Evolutionary conservation across 2,329 filamentous ascomycete genomes (phyloP), one percentile per base, ranked within the genome.

Genomic region (Seiridium cupressi): DNA sequence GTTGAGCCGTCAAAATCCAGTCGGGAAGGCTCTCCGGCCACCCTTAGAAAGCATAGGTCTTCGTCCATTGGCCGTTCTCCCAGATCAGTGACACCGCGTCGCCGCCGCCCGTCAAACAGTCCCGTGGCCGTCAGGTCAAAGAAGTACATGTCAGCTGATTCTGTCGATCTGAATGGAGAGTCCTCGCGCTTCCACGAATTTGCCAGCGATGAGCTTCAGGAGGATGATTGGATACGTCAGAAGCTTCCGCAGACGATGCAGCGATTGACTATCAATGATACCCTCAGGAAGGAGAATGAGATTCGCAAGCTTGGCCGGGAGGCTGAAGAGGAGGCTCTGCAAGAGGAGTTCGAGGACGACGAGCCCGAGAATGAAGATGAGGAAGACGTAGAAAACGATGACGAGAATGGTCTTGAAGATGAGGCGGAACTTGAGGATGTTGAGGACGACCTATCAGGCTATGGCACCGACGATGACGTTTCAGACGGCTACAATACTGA

Each of bases 201-300:
- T 73, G 94, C 92, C 48, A 93, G 90, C 71, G 93, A 91, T 55
- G 83, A 88, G 60, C 82, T 89, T 46, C 87, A 92, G 61, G 90
- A 95, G 63, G 93, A 97, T 60, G 93, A 97, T 68, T 99, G 95
- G 95, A 91, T 96, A 36, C 80, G 80, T 13, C 87, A 89, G 59
- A 89, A 91, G 68, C 80, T 85, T 40, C 81, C 84, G 6, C 84
- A 85, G 38, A 80, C 87, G 64, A 82, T 83, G 59, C 83, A 83
- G 55, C 92, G 91, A 69, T 81, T 99, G 44, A 98, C 93, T 3
- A 89, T 99, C 65, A 88, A 89, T 66, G 95, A 98, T 72, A 96
- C 93, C 4, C 82, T 99, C 65, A 84, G 87, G 72, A 96, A 96
- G 75, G 95, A 99, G 76, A 93, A 92, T 63, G 87, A 87, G 36